phyloP scores from a whole-genome alignment of 2,329 filamentous ascomycete genomes.

The Colletotrichum viniferum region DNA sequence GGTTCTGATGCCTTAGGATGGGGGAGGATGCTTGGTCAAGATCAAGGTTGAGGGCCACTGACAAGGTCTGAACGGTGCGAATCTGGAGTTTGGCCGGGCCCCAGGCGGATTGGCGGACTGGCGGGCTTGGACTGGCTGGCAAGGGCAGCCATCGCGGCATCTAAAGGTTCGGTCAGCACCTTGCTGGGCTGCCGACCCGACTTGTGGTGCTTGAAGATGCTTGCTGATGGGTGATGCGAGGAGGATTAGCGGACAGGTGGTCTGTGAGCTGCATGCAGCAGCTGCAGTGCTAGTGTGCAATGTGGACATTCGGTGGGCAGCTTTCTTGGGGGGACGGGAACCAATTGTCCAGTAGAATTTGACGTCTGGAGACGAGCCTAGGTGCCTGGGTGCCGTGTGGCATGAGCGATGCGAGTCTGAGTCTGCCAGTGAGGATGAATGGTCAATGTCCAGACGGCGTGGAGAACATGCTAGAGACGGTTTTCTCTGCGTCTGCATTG shows the following conservation, averaged over 20 bases:
- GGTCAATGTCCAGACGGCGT: background rate
- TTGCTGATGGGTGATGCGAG: background rate
- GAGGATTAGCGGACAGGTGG: constrained; percentile 7
- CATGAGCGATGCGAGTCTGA: constrained; percentile 3
- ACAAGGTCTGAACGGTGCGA: background rate
- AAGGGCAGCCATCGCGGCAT: constrained; percentile 6
- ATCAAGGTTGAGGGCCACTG: background rate
- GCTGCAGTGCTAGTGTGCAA: constrained; percentile 3
- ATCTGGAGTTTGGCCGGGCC: background rate
- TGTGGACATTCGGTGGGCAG: constrained; percentile 10
- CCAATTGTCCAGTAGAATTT: constrained; percentile 13
- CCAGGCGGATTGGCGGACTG: background rate
- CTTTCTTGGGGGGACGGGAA: background rate
- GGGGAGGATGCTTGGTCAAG: background rate
- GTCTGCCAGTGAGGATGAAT: background rate
- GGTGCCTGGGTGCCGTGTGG: background rate
- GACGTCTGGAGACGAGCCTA: background rate
- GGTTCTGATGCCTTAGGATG: background rate
- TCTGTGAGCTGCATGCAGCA: constrained; percentile 20
- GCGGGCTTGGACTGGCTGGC: background rate
- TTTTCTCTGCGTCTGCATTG: background rate
- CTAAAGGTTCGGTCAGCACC: constrained; percentile 13
- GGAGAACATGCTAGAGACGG: background rate
- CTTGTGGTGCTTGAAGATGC: background rate
- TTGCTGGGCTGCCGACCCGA: constrained; percentile 7